Percentiles rank a stretch among this genome's conserved stretches.
phyloP scores from a whole-genome alignment of 2,329 filamentous ascomycete genomes.

The Sclerotinia sclerotiorum region DNA sequence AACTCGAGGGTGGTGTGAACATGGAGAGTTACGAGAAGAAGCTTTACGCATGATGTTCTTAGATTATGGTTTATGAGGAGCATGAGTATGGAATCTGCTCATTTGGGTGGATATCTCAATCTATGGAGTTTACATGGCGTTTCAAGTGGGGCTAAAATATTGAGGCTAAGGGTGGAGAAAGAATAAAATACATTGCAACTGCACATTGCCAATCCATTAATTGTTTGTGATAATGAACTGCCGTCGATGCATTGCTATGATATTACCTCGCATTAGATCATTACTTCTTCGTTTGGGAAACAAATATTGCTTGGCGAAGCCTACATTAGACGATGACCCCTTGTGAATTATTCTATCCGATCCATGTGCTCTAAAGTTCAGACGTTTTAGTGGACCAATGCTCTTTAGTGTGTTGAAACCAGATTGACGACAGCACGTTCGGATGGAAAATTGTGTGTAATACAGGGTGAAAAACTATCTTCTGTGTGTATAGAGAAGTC shows the following conservation, averaged over 20 bases:
- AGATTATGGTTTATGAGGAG: not conserved
- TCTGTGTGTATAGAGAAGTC: no score
- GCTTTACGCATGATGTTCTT: conserved; percentile 73
- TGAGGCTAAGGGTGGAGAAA: conserved; percentile 16
- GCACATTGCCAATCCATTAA: not conserved
- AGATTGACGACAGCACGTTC: not conserved
- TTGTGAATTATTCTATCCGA: not conserved
- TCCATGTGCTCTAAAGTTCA: not conserved
- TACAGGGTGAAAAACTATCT: not conserved
- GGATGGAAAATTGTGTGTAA: not conserved
- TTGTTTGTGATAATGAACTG: not conserved
- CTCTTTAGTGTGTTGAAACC: not conserved
- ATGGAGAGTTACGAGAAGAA: conserved; percentile 99
- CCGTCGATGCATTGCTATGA: not conserved
- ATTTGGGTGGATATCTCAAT: not conserved
- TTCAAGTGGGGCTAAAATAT: not conserved
- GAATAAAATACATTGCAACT: conserved; percentile 16
- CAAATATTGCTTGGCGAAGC: not conserved
- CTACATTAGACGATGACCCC: not conserved
- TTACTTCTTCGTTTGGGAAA: not conserved
- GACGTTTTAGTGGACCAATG: not conserved
- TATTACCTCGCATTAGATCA: not conserved
- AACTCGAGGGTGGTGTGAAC: conserved; percentile 95
- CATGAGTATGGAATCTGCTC: not conserved
- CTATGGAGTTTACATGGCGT: conserved; percentile 15